Evolutionary conservation across 371 early-diverging fungal genomes (phyloP).

Genomic region (Mucor irregularis): DNA sequence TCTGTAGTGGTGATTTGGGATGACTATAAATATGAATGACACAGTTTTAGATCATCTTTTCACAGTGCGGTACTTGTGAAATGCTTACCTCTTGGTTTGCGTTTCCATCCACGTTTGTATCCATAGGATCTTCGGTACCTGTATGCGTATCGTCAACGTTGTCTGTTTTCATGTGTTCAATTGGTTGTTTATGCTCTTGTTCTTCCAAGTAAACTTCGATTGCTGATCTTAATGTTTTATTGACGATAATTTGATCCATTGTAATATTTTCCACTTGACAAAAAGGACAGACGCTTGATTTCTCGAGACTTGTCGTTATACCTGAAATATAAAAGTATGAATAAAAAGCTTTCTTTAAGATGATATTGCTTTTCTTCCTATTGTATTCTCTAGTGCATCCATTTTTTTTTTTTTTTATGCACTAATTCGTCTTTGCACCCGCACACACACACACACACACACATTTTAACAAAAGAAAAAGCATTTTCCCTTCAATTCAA

Average conservation of each 20-base stretch:
- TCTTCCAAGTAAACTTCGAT: constrained; percentile 33
- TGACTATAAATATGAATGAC: neutral
- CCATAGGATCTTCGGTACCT: constrained; percentile 6
- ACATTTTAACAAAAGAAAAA: too few relatives aligned
- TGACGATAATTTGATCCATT: constrained; percentile 35
- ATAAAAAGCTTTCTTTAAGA: constrained; percentile 5
- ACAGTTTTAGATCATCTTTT: too few relatives aligned
- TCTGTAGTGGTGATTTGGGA: constrained; percentile 7
- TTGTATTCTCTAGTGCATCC: constrained; percentile 4
- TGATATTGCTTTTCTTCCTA: too few relatives aligned
- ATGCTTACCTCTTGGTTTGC: constrained; percentile 14
- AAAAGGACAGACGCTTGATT: constrained; percentile 34
- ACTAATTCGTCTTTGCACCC: too few relatives aligned
- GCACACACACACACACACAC: too few relatives aligned
- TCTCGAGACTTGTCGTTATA: constrained; percentile 31
- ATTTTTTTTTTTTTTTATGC: neutral
- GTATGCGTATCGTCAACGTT: constrained; percentile 5
- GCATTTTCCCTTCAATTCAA: too few relatives aligned
- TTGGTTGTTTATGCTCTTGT: constrained; percentile 25
- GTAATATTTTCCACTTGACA: constrained; percentile 35
- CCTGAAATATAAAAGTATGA: constrained; percentile 24
- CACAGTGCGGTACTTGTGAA: too few relatives aligned
- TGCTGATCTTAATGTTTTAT: constrained; percentile 34
- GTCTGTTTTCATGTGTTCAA: too few relatives aligned
- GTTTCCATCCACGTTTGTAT: neutral